Evolutionary conservation across 148 eudicot species (phyloP).

Genomic region (Arctostaphylos glauca): DNA sequence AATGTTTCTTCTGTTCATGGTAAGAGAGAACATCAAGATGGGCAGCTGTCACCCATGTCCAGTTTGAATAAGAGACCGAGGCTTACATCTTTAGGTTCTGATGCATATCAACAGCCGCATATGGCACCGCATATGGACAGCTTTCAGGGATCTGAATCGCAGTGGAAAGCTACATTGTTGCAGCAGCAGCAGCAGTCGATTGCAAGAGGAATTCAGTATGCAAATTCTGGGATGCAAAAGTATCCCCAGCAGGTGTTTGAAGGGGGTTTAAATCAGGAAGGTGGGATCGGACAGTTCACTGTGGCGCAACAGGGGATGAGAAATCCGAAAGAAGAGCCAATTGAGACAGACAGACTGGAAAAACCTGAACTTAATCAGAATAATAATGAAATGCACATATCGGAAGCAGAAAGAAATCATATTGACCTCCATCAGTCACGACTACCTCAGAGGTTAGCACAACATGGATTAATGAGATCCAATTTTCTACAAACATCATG

Average conservation of each 20-base stretch:
- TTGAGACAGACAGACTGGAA: constrained; percentile 54
- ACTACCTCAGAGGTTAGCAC: constrained; percentile 56
- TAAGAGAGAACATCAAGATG: constrained; percentile 76
- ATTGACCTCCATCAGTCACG: constrained; percentile 53
- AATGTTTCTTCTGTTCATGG: constrained; percentile 36
- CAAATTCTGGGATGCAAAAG: constrained; percentile 59
- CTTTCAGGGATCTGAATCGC: constrained; percentile 57
- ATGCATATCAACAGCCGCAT: constrained; percentile 60
- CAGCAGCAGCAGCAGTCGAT: constrained; percentile 49
- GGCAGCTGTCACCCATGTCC: constrained; percentile 48
- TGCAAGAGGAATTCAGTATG: constrained; percentile 53
- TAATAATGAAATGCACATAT: constrained; percentile 47
- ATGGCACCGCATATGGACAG: constrained; percentile 50
- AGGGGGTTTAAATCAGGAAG: constrained; percentile 57
- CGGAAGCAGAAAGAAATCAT: constrained; percentile 47
- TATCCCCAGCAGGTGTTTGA: constrained; percentile 68
- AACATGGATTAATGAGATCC: constrained; percentile 51
- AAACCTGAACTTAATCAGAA: constrained; percentile 41
- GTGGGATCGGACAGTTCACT: constrained; percentile 32
- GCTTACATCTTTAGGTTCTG: constrained; percentile 41
- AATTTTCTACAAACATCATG: constrained; percentile 50
- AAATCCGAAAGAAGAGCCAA: constrained; percentile 55
- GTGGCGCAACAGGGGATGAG: constrained; percentile 51
- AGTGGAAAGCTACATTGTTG: constrained; percentile 63
- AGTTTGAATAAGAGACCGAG: constrained; percentile 54